Conservation (phyloP, 1,284 basidiomycete genomes). For the Papiliotrema laurentii region DNA sequence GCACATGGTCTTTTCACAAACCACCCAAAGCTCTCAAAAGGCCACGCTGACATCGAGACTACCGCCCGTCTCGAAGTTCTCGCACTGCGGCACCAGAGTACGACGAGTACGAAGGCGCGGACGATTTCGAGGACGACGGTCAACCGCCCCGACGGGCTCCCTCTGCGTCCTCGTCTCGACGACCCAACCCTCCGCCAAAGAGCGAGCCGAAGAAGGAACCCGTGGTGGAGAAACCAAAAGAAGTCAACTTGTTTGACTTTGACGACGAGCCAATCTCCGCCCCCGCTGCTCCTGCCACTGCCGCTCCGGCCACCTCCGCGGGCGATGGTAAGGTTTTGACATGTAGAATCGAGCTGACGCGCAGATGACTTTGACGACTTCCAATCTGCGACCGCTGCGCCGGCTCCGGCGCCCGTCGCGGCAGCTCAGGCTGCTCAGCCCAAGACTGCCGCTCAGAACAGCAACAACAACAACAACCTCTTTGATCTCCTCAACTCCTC, state of each 20-base stretch:
- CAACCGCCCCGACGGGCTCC: constrained; percentile 45
- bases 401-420: constrained; percentile 4
- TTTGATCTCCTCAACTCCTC: constrained; percentile 53
- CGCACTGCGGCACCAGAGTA: constrained; percentile 52
- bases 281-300: constrained; percentile 18
- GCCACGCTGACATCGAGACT: constrained; percentile 19
- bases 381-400: constrained; percentile 58
- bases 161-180: constrained; percentile 42
- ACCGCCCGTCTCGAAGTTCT: constrained; percentile 39
- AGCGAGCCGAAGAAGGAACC: constrained; percentile 46
- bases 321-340: constrained; percentile 6
- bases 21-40: neutral
- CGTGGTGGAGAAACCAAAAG: constrained; percentile 48
- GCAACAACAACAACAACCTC: constrained; percentile 46
- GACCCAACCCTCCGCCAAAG: constrained; percentile 51
- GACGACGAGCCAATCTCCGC: constrained; percentile 56
- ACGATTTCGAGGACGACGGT: constrained; percentile 64
- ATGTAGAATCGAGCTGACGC: constrained; percentile 10
- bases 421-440: constrained; percentile 10
- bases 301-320: constrained; percentile 11
- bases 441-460: too few relatives aligned
- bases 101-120: constrained; percentile 96
- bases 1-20: too few relatives aligned
- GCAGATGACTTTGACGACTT: constrained; percentile 88
- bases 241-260: constrained; percentile 71